Evolutionary conservation across 2,329 filamentous ascomycete genomes (phyloP), one percentile per base, ranked within the genome.

Genomic region (Aspergillus sp.): DNA sequence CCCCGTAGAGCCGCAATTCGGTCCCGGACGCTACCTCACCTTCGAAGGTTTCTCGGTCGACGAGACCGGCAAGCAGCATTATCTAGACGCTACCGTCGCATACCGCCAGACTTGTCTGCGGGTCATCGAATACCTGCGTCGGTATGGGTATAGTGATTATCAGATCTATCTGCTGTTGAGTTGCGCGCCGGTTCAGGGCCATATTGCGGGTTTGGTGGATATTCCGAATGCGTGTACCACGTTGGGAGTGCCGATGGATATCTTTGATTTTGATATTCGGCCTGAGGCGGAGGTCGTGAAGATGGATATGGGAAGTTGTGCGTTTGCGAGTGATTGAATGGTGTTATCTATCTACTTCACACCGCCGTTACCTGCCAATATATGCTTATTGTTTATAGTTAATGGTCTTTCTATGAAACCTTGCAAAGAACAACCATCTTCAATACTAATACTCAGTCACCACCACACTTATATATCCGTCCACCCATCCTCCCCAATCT

Each of bases 31-130:
- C 4, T 89, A 91, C 68, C 85, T 96, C 59, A 93, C 91, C 62
- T 95, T 95, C 68, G 91, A 96, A 72, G 93, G 93, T 0, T 97
- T 97, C 77, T 90, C 86, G 1, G 93, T 96, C 20, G 93, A 96
- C 68, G 86, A 96, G 76, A 78, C 90, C 29, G 93, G 93, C 9
- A 95, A 92, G 76, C 93, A 96, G 77, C 90, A 96, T 72, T 96
- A 91, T 72, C 82, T 96, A 75, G 92, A 96, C 74, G 87, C 92
- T 2, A 92, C 91, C 0, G 86, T 96, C 4, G 92, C 92, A 5
- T 96, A 96, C 71, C 84, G 92, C 11, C 91, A 96, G 80, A 92
- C 90, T 0, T 89, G 84, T 65, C 78, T 96, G 31, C 82, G 90
- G 16, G 87, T 87, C 54, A 92, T 95, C 72, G 90, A 95, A 75